Evolutionary conservation across 805 yeast species (phyloP), one percentile per base, ranked within the genome.

Genomic region (Huiozyma naganishii): DNA sequence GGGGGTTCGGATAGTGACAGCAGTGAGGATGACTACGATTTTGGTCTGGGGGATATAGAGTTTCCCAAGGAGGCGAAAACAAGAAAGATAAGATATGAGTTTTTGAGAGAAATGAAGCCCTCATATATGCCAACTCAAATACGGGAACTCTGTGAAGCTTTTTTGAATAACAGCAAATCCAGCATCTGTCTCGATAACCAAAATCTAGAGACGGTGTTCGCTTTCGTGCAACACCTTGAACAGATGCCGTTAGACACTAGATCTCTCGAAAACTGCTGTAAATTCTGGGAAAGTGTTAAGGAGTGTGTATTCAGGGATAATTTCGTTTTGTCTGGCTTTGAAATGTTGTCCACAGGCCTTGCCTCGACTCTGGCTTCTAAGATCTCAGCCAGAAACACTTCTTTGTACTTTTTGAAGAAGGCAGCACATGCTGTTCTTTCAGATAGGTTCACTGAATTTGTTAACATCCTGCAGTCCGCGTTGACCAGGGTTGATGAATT

Each of bases 401-500:
- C 27, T 7, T 6, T 27, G 6, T 11, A 32, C 11, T 32, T 54
- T 11, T 67, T 76, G 34, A 61, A 66, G 48, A 54, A 51, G 23
- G 65, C 79, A 2, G 79, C 84, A 49, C 54, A 71, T 32, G 53
- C 62, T 41, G 59, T 65, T 36, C 58, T 62, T 51, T 50, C 53
- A 6, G 68, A 64, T 28, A 40, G 36, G 7, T 54, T 78, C 37
- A 64, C 64, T 6, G 53, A 67, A 3, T 62, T 85, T 23, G 72
- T 85, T 1, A 61, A 64, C 5, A 76, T 79, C 47, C 64, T 87
- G 12, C 92, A 86, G 48, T 88, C 83, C 44, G 77, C 85, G 0
- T 61, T 87, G 23, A 77, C 85, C 1, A 71, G 95, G 52, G 69
- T 78, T 0, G 96, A 88, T 57, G 67, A 80, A 0, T 84, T 87